Evolutionary conservation across 2,329 filamentous ascomycete species (phyloP).

Genomic region (Colletotrichum navitas): DNA sequence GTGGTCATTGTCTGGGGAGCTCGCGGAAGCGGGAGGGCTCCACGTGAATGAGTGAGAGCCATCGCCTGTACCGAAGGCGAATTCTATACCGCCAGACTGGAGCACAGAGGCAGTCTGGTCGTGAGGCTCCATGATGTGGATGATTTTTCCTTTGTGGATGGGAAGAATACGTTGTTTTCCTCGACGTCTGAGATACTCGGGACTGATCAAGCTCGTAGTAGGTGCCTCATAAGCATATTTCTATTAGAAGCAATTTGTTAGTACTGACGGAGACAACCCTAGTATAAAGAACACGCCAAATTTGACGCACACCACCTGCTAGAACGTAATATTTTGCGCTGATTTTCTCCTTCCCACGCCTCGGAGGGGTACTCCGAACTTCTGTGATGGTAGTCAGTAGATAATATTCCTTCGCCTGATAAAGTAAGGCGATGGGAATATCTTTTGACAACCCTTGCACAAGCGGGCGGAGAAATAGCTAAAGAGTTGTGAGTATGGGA

Average conservation of each 20-base stretch:
- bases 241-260: no score
- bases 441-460: not conserved
- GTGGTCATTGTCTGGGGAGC: not conserved
- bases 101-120: not conserved
- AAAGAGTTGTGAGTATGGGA: not conserved
- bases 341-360: not conserved
- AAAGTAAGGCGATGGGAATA: not conserved
- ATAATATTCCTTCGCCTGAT: not conserved
- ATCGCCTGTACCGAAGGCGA: not conserved
- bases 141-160: not conserved
- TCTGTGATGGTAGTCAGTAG: not conserved
- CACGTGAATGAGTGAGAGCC: conserved; percentile 7
- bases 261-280: not conserved
- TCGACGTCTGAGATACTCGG: not conserved
- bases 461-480: no score
- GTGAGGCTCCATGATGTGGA: not conserved
- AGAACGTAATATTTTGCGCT: not conserved
- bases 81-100: not conserved
- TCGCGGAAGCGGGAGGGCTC: not conserved
- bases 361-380: not conserved
- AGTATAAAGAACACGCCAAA: not conserved
- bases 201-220: not conserved
- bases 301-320: not conserved
- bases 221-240: not conserved
- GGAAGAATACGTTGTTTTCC: not conserved